Evolutionary conservation across 1,139 yeast species (phyloP).

Genomic region (Suhomyces yuchorum): DNA sequence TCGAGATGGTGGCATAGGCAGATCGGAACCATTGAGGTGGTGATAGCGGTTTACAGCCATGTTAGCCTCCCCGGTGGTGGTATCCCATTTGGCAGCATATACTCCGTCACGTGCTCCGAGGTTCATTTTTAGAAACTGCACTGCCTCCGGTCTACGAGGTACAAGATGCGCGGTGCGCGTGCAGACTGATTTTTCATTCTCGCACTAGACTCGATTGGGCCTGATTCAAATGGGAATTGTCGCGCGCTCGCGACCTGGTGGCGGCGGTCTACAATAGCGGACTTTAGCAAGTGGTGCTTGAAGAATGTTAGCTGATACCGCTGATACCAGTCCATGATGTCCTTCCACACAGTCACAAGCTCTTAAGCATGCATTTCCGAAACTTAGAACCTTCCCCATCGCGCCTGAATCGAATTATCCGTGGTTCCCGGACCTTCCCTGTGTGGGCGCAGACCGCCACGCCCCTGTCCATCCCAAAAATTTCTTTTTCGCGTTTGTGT

Average conservation of each 20-base stretch:
- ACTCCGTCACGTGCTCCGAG: neutral
- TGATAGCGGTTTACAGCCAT: too few species aligned
- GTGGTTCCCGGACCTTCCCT: neutral
- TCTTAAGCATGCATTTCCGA: too few species aligned
- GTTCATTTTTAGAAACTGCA: neutral
- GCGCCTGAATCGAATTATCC: neutral
- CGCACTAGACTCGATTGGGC: neutral
- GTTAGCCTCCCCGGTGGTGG: too few species aligned
- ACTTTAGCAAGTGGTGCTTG: neutral
- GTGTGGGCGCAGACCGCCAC: conserved; percentile 6
- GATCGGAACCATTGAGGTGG: too few species aligned
- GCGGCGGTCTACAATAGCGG: neutral
- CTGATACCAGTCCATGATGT: too few species aligned
- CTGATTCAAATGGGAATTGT: neutral
- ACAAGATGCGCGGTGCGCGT: neutral
- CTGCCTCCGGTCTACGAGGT: neutral
- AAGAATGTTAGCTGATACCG: too few species aligned
- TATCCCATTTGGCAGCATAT: neutral
- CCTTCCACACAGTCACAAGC: too few species aligned
- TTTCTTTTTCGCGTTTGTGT: conserved; percentile 14
- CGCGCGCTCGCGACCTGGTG: conserved; percentile 1
- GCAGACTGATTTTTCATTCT: neutral
- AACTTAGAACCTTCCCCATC: neutral
- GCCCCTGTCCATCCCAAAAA: conserved; percentile 9
- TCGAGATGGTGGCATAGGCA: too few species aligned